Base-by-base conservation (phyloP, 371 early-diverging fungal genomes). In the Mortierella sp. region DNA sequence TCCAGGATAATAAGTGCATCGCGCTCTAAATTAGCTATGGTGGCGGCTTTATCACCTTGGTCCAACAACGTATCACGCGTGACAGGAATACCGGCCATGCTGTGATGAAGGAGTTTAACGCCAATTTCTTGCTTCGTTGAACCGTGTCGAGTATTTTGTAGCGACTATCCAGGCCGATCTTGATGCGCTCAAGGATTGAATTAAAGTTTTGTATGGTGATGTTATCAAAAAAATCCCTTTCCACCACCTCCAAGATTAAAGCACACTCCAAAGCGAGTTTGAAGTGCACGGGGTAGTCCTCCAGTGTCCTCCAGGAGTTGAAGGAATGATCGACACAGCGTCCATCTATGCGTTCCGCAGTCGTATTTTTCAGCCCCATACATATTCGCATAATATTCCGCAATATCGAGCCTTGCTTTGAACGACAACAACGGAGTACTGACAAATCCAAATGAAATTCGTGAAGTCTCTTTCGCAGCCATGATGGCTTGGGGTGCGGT, bases 291-390 rank as follows among this genome's bases (percentile, higher is more conserved):
- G 14, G 49, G 49, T 16, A 16, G 49, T 49, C 49, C 49, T 49
- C 49, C 49, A 18, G 49, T 49, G 14, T 49, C 49, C 49, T 49
- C 49, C 49, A 49, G n/a, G 49, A 49, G 49, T n/a, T 49, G 49
- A 49, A 49, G 49, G 49, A 49, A 49, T 9, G 12, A n/a, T 49
- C n/a, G 49, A n/a, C 49, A 49, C 4, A 49, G 16, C n/a, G 49
- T 49, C 49, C 49, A 49, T 49, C n/a, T 49, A 49, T 18, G n/a
- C 39, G 39, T 39, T 39, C 39, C 39, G 10, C 39, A 39, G 4
- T 39, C 39, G 39, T 39, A 39, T 10, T 39, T 39, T 39, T 39
- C 39, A 49, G 49, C 49, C 14, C 49, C 49, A 49, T 49, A 49
- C 49, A 49, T n/a, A 49, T 49, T n/a, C n/a, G 49, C 49, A 49